Evolutionary conservation across 495 filamentous ascomycete genomes (phyloP).

Genomic region (Aspergillus homomorphus): DNA sequence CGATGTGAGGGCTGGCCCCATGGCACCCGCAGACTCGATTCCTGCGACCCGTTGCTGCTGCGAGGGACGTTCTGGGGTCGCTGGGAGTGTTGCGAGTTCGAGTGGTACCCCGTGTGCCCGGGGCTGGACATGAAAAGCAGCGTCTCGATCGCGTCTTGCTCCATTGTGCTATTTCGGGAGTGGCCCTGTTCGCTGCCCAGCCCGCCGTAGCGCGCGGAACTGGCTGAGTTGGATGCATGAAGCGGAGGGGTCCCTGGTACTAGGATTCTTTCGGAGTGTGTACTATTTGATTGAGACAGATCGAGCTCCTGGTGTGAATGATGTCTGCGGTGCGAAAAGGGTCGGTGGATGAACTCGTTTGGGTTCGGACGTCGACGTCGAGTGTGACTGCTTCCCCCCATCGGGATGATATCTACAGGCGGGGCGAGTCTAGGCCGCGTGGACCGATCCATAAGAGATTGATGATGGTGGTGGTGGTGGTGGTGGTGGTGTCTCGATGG

Average conservation of each 20-base stretch:
- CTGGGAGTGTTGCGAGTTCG: conserved; percentile 31
- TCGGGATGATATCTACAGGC: conserved; percentile 52
- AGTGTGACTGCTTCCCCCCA: conserved; percentile 16
- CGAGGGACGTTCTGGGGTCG: conserved; percentile 23
- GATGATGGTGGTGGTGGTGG: conserved; percentile 12
- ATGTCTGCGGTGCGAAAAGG: conserved; percentile 33
- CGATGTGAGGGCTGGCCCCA: conserved; percentile 24
- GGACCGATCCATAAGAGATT: conserved; percentile 19
- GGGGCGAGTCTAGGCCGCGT: conserved; percentile 50
- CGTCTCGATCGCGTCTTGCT: conserved; percentile 85
- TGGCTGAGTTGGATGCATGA: conserved; percentile 29
- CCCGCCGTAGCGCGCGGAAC: conserved; percentile 25
- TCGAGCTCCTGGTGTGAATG: conserved; percentile 36
- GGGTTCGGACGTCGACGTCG: conserved; percentile 42
- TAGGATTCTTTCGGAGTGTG: conserved; percentile 23
- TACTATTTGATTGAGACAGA: conserved; percentile 15
- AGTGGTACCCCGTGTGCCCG: conserved; percentile 59
- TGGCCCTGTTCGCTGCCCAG: conserved; percentile 42
- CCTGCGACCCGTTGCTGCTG: conserved; percentile 33
- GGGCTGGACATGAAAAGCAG: conserved; percentile 86
- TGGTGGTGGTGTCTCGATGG: conserved; percentile 9
- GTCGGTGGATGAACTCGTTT: conserved; percentile 27
- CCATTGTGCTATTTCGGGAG: conserved; percentile 65
- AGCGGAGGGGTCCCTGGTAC: conserved; percentile 34
- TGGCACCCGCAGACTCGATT: conserved; percentile 17